Conservation (phyloP, 2,329 filamentous ascomycete genomes). For the Aspergillus ustus region DNA sequence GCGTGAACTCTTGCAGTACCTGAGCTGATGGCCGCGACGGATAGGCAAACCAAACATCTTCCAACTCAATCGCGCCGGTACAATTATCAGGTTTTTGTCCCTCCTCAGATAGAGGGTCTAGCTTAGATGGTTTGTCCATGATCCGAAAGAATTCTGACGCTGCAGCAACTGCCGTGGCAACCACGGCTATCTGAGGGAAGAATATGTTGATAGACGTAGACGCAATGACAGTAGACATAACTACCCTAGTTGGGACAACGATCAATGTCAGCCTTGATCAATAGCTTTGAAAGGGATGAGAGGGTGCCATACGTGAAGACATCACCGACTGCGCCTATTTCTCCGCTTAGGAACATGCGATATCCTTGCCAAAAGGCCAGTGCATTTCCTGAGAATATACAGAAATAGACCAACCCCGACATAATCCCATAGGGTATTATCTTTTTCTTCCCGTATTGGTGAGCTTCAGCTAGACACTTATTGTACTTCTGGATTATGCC, state of each 20-base stretch:
- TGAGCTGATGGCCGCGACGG: slow-evolving; percentile 88
- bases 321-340: slow-evolving; percentile 30
- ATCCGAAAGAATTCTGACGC: slow-evolving; percentile 66
- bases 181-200: slow-evolving; percentile 42
- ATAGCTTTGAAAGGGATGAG: neutral
- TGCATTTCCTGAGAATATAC: slow-evolving; percentile 40
- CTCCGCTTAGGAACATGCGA: slow-evolving; percentile 34
- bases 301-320: slow-evolving; percentile 29
- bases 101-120: slow-evolving; percentile 73
- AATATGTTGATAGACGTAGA: slow-evolving; percentile 40
- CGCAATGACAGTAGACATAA: slow-evolving; percentile 37
- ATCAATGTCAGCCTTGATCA: slow-evolving; percentile 9
- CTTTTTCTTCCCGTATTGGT: slow-evolving; percentile 25
- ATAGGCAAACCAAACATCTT: slow-evolving; percentile 88
- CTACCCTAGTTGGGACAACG: slow-evolving; percentile 16
- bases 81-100: slow-evolving; percentile 76
- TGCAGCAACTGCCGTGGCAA: slow-evolving; percentile 47
- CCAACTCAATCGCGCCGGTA: slow-evolving; percentile 77
- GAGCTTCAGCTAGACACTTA: slow-evolving; percentile 21
- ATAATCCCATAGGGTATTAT: slow-evolving; percentile 26
- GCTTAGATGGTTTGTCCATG: slow-evolving; percentile 83
- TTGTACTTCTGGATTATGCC: slow-evolving; percentile 25
- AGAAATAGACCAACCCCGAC: slow-evolving; percentile 25
- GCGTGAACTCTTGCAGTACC: slow-evolving; percentile 81
- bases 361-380: slow-evolving; percentile 54